A percentile compares a stretch with the other conserved stretches of the same genome.
phyloP scores from a whole-genome alignment of 2,329 filamentous ascomycete species.

The Rutstroemia sydowiana region DNA sequence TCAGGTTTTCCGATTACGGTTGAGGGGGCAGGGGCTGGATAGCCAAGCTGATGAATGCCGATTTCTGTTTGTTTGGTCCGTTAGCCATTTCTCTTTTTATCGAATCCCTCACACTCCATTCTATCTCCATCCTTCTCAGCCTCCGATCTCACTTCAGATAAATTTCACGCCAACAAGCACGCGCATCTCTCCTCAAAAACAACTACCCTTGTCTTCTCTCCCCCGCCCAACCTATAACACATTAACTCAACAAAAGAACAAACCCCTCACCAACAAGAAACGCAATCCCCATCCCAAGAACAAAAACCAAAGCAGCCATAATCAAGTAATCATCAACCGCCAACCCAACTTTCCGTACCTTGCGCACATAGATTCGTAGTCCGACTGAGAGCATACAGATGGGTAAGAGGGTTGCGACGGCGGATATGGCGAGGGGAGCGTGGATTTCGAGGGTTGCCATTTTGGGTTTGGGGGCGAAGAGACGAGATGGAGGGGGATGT shows the following conservation, averaged over 20 bases:
- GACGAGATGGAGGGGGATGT: not conserved
- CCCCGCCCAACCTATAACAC: no score
- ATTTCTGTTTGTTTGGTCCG: not conserved
- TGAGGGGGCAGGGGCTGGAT: not conserved
- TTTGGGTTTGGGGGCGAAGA: not conserved
- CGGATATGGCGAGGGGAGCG: not conserved
- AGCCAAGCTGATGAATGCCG: slow-evolving; percentile 1
- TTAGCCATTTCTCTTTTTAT: not conserved
- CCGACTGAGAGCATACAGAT: not conserved
- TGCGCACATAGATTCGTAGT: slow-evolving; percentile 1
- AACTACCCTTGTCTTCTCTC: no score
- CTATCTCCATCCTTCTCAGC: no score
- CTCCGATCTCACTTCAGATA: no score
- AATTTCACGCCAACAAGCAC: no score
- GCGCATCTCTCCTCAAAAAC: no score
- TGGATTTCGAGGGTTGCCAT: slow-evolving; percentile 6
- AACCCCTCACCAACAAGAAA: slow-evolving; percentile 7
- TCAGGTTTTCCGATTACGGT: slow-evolving; percentile 3
- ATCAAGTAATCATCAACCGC: slow-evolving; percentile 8
- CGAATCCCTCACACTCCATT: not conserved
- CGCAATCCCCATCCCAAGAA: slow-evolving; percentile 3
- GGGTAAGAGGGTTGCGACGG: slow-evolving; percentile 1
- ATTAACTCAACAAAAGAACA: no score
- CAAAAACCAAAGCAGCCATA: slow-evolving; percentile 4
- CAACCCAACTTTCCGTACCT: not conserved